Conservation (phyloP, 2,329 filamentous ascomycete species). For the Xylaria hypoxylon region DNA sequence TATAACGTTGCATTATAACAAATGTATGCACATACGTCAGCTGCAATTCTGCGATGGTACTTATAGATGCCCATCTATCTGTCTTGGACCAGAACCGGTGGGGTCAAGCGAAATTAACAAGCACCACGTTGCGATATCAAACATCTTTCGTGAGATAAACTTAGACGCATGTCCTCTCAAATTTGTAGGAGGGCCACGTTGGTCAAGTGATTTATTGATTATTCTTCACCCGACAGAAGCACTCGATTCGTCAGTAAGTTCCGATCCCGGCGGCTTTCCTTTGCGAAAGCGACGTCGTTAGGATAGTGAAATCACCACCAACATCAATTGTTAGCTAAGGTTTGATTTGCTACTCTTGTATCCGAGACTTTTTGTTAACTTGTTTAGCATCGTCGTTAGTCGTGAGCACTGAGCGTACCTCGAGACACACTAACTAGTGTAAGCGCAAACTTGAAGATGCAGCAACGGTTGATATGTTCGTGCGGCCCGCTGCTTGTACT, state of each 20-base stretch:
- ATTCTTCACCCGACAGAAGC: background rate
- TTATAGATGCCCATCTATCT: background rate
- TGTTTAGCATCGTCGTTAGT: background rate
- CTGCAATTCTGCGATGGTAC: background rate
- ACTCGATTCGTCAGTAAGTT: background rate
- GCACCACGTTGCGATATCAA: too few species aligned
- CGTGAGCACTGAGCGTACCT: too few species aligned
- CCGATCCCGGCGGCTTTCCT: background rate
- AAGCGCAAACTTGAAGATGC: background rate
- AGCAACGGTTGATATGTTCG: background rate
- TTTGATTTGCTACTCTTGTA: background rate
- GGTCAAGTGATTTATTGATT: too few species aligned
- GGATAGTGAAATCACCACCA: background rate
- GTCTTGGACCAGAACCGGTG: too few species aligned
- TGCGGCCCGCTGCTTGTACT: background rate
- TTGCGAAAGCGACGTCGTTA: background rate
- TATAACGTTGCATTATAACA: conserved; percentile 9
- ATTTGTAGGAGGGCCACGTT: too few species aligned
- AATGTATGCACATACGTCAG: background rate
- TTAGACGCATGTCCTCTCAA: too few species aligned
- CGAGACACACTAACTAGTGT: too few species aligned
- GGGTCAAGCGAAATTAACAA: background rate
- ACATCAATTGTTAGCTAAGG: background rate
- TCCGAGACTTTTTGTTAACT: background rate
- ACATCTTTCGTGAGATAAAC: too few species aligned